Conservation (phyloP, 768 basidiomycete species). For the Multifurca ochricompacta region DNA sequence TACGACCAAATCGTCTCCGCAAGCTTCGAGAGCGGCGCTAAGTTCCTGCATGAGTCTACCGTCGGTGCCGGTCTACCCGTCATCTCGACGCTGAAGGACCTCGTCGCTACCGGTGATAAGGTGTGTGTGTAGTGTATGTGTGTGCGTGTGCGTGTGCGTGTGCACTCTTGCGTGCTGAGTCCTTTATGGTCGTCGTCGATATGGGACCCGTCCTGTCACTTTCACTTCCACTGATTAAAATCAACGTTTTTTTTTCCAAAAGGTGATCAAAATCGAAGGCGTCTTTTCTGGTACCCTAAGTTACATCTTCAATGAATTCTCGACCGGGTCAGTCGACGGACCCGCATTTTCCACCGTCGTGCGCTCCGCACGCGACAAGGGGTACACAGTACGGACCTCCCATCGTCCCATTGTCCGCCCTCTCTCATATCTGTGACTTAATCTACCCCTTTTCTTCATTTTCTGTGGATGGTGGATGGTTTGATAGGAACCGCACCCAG, state of each 20-base stretch:
- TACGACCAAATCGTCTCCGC: constrained; percentile 63
- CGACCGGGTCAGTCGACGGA: constrained; percentile 57
- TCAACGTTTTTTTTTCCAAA: no score
- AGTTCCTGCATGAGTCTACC: constrained; percentile 79
- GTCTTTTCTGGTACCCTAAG: constrained; percentile 97
- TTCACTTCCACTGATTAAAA: neutral
- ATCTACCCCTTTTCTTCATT: neutral
- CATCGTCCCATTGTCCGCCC: neutral
- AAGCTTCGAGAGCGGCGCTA: constrained; percentile 50
- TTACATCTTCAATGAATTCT: constrained; percentile 98
- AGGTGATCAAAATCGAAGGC: constrained; percentile 90
- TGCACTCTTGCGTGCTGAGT: no score
- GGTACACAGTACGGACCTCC: constrained; percentile 71
- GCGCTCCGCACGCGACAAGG: constrained; percentile 78
- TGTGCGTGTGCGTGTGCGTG: no score
- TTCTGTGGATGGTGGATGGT: neutral
- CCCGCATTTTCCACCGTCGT: constrained; percentile 87
- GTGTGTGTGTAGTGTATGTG: constrained; percentile 34
- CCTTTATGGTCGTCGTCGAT: no score
- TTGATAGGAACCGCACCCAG: constrained; percentile 88
- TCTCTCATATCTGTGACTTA: neutral
- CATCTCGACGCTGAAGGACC: constrained; percentile 83
- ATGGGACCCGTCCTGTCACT: no score
- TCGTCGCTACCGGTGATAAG: constrained; percentile 89
- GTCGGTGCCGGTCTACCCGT: constrained; percentile 96